Base-by-base conservation (phyloP, 495 filamentous ascomycete species). In the Ramalina intermedia region DNA sequence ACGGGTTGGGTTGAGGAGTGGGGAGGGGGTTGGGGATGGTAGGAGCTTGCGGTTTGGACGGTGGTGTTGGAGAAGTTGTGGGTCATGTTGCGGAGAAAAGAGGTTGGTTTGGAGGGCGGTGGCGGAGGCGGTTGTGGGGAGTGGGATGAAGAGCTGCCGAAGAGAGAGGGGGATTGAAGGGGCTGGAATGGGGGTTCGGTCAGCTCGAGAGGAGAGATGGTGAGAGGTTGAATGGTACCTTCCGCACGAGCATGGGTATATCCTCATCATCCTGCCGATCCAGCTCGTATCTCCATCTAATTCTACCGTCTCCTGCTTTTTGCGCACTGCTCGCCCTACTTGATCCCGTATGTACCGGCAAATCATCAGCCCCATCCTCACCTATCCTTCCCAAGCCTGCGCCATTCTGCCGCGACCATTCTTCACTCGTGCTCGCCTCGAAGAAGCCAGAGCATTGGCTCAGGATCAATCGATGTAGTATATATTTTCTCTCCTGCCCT, bases 391-490 rank as follows among this genome's bases (percentile, higher is more conserved):
- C 71, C 56, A 78, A 62, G 48, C 65, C 62, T 23, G 58, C 60
- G 7, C 59, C 29, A 13, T 49, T 46, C 35, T 53, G 46, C 13
- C 50, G 49, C 13, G 57, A 50, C 87, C 88, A 95, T 63, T 88
- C 84, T 53, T 85, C 80, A 53, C 80, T 86, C 23, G 84, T 90
- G 58, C 85, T 85, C 29, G 86, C 84, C 65, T 93, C 85, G 65
- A 94, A 95, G 66, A 93, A 94, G 1, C 87, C 87, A 12, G 87
- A 93, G 58, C 84, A 90, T 66, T 91, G 83, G 35, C 83, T 76
- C 55, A 95, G 65, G 23, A 88, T 93, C 56, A 94, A 68, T 37
- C 80, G 75, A 64, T 95, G 88, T 17, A 95, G 75, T 37, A 94
- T 73, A 60, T 94, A 95, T 21, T 84, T 76, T 60, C 80, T 81